Evolutionary conservation across 2,329 filamentous ascomycete species (phyloP).

Genomic region (Sarocladiaceae sp.): DNA sequence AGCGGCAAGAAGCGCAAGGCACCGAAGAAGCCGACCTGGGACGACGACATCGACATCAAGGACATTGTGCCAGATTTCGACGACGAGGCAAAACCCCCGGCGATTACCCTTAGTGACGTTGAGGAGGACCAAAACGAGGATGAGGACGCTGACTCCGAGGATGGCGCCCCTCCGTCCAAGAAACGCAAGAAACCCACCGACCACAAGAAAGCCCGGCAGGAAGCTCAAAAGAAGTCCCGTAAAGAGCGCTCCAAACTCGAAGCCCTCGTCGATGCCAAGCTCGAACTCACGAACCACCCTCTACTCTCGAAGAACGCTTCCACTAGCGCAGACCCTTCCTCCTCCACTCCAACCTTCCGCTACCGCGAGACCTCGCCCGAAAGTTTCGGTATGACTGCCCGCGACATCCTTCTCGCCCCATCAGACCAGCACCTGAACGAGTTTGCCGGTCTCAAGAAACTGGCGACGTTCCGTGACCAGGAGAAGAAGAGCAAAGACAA

Average conservation of each 20-base stretch:
- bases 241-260: constrained; percentile 80
- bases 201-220: constrained; percentile 50
- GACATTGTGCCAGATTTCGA: constrained; percentile 85
- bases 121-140: constrained; percentile 32
- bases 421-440: constrained; percentile 81
- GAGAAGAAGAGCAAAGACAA: constrained; percentile 86
- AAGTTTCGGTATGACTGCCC: constrained; percentile 80
- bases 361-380: constrained; percentile 93
- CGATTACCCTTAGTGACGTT: constrained; percentile 45
- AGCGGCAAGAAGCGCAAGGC: constrained; percentile 39
- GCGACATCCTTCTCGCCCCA: constrained; percentile 84
- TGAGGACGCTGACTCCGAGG: constrained; percentile 34
- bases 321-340: constrained; percentile 33
- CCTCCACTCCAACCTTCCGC: constrained; percentile 52
- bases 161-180: constrained; percentile 43
- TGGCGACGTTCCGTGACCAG: constrained; percentile 79
- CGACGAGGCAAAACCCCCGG: constrained; percentile 50
- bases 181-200: constrained; percentile 57
- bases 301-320: constrained; percentile 33
- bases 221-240: constrained; percentile 64
- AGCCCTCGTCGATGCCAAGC: constrained; percentile 72
- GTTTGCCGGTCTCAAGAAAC: constrained; percentile 90
- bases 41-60: constrained; percentile 96
- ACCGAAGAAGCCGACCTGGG: constrained; percentile 66
- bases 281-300: constrained; percentile 65